Percentiles rank a stretch among this genome's conserved stretches.
phyloP scores from a whole-genome alignment of 345 rosid species.

The Trapa incisa region DNA sequence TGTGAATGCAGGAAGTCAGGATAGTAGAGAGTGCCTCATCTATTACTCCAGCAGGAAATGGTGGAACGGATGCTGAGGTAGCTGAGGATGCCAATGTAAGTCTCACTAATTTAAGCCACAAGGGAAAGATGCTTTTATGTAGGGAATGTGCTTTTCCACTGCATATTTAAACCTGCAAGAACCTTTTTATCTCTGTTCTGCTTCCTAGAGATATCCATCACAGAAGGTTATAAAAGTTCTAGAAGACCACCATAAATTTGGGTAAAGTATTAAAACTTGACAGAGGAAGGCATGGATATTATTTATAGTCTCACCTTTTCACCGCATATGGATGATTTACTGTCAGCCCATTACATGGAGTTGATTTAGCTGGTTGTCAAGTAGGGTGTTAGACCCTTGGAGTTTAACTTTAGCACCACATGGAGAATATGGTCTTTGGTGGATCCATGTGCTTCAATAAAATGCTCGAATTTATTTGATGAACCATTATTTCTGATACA shows the following conservation, averaged over 20 bases:
- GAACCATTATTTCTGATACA: background rate
- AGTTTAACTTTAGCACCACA: background rate
- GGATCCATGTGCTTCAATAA: background rate
- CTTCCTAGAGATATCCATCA: background rate
- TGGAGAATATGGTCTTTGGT: background rate
- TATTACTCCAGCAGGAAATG: slow-evolving; percentile 20
- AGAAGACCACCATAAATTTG: background rate
- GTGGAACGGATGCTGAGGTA: slow-evolving; percentile 39
- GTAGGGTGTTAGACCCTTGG: background rate
- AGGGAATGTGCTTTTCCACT: background rate
- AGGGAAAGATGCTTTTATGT: background rate
- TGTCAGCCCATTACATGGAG: background rate
- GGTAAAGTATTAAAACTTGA: background rate
- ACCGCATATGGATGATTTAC: background rate
- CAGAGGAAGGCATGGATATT: background rate
- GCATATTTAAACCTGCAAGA: background rate
- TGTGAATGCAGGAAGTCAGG: slow-evolving; percentile 46
- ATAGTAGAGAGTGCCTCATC: slow-evolving; percentile 29
- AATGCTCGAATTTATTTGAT: background rate
- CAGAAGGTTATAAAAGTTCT: background rate
- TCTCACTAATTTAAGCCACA: slow-evolving; percentile 5
- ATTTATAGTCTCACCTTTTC: background rate
- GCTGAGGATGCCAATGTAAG: background rate
- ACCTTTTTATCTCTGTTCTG: background rate
- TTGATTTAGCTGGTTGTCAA: background rate